Evolutionary conservation across 2,329 filamentous ascomycete species (phyloP).

Genomic region (Cladophialophora immunda): DNA sequence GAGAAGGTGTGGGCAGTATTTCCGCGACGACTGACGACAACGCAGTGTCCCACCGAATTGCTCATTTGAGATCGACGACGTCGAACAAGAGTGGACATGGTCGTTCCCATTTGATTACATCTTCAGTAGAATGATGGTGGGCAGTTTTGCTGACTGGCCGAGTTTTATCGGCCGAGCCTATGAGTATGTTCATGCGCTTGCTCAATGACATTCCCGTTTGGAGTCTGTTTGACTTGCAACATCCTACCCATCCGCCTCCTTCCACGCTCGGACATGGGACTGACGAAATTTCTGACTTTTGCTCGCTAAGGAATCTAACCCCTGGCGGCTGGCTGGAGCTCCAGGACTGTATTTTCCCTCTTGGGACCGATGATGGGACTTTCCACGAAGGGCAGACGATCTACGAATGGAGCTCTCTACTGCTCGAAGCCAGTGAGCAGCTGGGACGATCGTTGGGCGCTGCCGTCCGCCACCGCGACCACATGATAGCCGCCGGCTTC

Average conservation of each 20-base stretch:
- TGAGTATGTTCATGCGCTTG: conserved; percentile 4
- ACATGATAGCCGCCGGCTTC: background rate
- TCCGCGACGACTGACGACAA: background rate
- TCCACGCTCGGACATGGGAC: background rate
- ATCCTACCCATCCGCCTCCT: background rate
- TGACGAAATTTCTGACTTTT: background rate
- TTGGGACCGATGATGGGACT: background rate
- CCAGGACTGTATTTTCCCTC: conserved; percentile 46
- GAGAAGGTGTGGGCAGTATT: background rate
- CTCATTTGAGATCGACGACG: conserved; percentile 44
- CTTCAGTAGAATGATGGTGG: conserved; percentile 15
- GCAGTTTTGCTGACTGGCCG: conserved; percentile 25
- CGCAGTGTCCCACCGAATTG: conserved; percentile 42
- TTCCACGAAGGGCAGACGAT: conserved; percentile 1
- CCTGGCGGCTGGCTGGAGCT: conserved; percentile 58
- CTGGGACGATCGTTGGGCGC: background rate
- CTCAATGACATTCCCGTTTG: background rate
- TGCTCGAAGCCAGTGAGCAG: background rate
- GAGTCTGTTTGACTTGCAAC: background rate
- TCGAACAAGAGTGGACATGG: conserved; percentile 56
- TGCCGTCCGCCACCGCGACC: background rate
- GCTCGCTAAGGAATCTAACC: background rate
- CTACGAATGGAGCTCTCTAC: background rate
- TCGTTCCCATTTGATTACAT: conserved; percentile 62
- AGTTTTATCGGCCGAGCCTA: conserved; percentile 12